Conservation (phyloP, 2,329 filamentous ascomycete species). For the Neofusicoccum ribis region DNA sequence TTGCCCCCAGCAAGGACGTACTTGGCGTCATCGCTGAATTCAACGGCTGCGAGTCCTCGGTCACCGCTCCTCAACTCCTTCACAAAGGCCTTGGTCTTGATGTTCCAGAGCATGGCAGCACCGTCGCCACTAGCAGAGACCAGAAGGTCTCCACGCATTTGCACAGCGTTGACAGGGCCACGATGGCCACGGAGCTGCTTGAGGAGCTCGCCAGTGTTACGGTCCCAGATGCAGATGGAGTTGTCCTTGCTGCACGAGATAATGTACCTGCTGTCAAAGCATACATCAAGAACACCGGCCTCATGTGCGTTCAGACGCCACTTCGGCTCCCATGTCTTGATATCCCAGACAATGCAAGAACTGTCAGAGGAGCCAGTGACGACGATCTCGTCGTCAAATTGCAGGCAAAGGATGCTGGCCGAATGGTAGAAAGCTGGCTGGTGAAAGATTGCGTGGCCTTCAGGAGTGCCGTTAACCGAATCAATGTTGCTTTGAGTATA, state of each 20-base stretch:
- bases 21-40: slow-evolving; percentile 93
- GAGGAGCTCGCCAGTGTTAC: slow-evolving; percentile 71
- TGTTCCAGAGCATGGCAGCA: slow-evolving; percentile 91
- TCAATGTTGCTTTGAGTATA: slow-evolving; percentile 42
- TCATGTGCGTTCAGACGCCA: slow-evolving; percentile 75
- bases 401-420: slow-evolving; percentile 90
- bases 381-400: slow-evolving; percentile 90
- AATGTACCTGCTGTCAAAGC: slow-evolving; percentile 88
- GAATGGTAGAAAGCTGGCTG: slow-evolving; percentile 67
- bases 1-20: slow-evolving; percentile 94
- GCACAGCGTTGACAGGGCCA: slow-evolving; percentile 94
- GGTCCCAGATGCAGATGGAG: slow-evolving; percentile 92
- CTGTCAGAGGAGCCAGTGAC: slow-evolving; percentile 94
- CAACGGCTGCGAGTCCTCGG: slow-evolving; percentile 90
- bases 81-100: slow-evolving; percentile 82
- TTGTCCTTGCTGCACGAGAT: slow-evolving; percentile 97
- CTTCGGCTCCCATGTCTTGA: slow-evolving; percentile 78
- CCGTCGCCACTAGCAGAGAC: slow-evolving; percentile 95
- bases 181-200: slow-evolving; percentile 81
- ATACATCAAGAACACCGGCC: slow-evolving; percentile 89
- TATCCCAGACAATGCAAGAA: slow-evolving; percentile 87
- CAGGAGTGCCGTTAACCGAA: slow-evolving; percentile 49
- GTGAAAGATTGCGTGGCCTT: slow-evolving; percentile 49
- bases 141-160: slow-evolving; percentile 88
- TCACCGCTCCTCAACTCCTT: slow-evolving; percentile 89